phyloP scores from a whole-genome alignment of 23 red algal genomes.

The Pyropia yezoensis region DNA sequence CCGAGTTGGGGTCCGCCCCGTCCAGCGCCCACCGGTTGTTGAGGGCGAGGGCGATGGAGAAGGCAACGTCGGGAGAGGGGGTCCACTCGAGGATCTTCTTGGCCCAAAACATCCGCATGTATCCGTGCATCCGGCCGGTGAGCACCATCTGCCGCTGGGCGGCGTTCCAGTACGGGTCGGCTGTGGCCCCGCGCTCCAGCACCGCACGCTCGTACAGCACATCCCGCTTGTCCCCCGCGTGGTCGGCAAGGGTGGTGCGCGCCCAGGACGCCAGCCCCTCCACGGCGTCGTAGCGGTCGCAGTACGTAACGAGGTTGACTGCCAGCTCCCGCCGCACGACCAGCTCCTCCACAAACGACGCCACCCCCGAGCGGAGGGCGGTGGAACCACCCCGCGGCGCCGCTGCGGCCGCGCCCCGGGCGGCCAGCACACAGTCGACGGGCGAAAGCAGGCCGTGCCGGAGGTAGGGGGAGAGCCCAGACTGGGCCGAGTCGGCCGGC shows the following conservation, averaged over 20 bases:
- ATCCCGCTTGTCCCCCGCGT: slow-evolving; percentile 59
- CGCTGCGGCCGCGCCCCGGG: slow-evolving; percentile 5
- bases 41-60: slow-evolving; percentile 45
- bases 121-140: slow-evolving; percentile 74
- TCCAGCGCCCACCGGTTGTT: slow-evolving; percentile 96
- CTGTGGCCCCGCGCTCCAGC: slow-evolving; percentile 61
- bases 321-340: slow-evolving; percentile 88
- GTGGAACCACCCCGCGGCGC: neutral
- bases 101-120: slow-evolving; percentile 98
- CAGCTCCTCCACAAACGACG: slow-evolving; percentile 94
- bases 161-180: slow-evolving; percentile 88
- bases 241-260: slow-evolving; percentile 31
- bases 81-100: slow-evolving; percentile 98
- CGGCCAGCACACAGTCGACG: slow-evolving; percentile 48
- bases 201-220: slow-evolving; percentile 53
- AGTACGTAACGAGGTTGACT: slow-evolving; percentile 77
- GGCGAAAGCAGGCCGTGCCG: slow-evolving; percentile 81
- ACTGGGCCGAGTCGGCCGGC: slow-evolving; percentile 44
- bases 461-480: slow-evolving; percentile 77
- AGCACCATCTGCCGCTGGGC: slow-evolving; percentile 86
- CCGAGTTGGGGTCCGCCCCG: slow-evolving; percentile 82
- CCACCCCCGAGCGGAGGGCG: slow-evolving; percentile 22
- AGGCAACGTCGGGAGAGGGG: slow-evolving; percentile 37
- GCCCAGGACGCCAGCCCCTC: slow-evolving; percentile 63
- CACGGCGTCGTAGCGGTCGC: slow-evolving; percentile 59